phyloP scores from a whole-genome alignment of 306 rosid genomes.

The Vicia sativa region DNA sequence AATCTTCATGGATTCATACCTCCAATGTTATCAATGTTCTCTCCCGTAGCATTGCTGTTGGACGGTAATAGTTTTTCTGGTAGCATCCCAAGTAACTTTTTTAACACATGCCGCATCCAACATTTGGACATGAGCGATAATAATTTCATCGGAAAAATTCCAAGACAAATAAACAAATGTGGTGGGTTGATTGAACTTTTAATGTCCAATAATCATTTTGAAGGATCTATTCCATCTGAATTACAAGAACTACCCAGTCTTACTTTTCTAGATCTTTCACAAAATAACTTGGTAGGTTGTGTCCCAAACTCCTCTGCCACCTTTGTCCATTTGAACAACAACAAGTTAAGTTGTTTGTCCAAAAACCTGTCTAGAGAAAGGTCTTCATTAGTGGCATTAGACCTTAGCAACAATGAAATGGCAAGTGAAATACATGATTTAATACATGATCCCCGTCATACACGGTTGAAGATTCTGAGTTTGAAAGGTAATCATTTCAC shows the following conservation, averaged over 20 bases:
- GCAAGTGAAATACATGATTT: background rate
- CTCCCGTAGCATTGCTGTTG: background rate
- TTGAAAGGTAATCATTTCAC: slow-evolving; percentile 18
- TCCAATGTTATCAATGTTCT: background rate
- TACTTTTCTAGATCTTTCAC: slow-evolving; percentile 6
- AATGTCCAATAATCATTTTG: slow-evolving; percentile 32
- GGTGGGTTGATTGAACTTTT: background rate
- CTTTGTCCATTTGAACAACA: slow-evolving; percentile 9
- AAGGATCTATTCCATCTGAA: slow-evolving; percentile 23
- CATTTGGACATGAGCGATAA: slow-evolving; percentile 30
- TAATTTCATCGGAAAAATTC: slow-evolving; percentile 23
- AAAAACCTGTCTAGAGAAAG: background rate
- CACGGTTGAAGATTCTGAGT: slow-evolving; percentile 10
- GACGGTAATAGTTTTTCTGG: slow-evolving; percentile 13
- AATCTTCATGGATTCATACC: no score
- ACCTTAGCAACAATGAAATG: slow-evolving; percentile 36
- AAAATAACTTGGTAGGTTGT: slow-evolving; percentile 5
- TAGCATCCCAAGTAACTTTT: background rate
- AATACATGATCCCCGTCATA: background rate
- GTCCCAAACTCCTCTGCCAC: background rate
- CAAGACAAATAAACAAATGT: background rate
- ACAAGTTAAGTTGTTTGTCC: slow-evolving; percentile 14
- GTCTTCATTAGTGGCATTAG: background rate
- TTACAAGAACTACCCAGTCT: background rate
- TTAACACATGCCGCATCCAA: background rate